Evolutionary conservation across 2,329 filamentous ascomycete genomes (phyloP).

Genomic region (Sordariomycetes sp.): DNA sequence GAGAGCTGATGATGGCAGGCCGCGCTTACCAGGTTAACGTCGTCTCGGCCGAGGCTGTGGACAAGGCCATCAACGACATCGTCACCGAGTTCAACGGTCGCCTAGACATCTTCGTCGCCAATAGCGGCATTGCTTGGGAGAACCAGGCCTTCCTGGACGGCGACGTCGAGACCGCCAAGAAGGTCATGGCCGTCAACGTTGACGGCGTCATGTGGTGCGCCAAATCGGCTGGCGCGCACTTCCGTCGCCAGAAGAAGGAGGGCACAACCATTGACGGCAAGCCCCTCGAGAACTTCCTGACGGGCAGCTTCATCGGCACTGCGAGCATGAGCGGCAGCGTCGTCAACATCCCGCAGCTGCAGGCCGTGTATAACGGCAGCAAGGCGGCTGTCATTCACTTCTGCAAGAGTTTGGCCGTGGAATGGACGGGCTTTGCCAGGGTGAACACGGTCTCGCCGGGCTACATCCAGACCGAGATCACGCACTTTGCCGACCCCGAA

Average conservation of each 20-base stretch:
- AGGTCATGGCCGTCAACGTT: conserved; percentile 62
- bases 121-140: conserved; percentile 68
- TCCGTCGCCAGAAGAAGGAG: conserved; percentile 60
- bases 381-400: conserved; percentile 56
- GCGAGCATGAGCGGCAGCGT: conserved; percentile 73
- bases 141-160: conserved; percentile 60
- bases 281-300: conserved; percentile 47
- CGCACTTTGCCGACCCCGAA: conserved; percentile 53
- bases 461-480: conserved; percentile 68
- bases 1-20: conserved; percentile 26
- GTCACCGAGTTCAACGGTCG: conserved; percentile 62
- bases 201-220: conserved; percentile 75
- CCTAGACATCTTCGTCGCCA: conserved; percentile 72
- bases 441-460: conserved; percentile 67
- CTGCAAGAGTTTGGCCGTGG: conserved; percentile 61
- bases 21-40: conserved; percentile 56
- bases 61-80: conserved; percentile 39
- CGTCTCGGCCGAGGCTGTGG: conserved; percentile 40
- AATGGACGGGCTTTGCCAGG: conserved; percentile 68
- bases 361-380: conserved; percentile 65
- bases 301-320: conserved; percentile 68
- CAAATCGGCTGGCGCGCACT: conserved; percentile 59
- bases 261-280: conserved; percentile 54
- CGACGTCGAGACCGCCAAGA: conserved; percentile 51
- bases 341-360: conserved; percentile 67